Conservation (phyloP, 2,329 filamentous ascomycete species). For the Claviceps fusiformis region DNA sequence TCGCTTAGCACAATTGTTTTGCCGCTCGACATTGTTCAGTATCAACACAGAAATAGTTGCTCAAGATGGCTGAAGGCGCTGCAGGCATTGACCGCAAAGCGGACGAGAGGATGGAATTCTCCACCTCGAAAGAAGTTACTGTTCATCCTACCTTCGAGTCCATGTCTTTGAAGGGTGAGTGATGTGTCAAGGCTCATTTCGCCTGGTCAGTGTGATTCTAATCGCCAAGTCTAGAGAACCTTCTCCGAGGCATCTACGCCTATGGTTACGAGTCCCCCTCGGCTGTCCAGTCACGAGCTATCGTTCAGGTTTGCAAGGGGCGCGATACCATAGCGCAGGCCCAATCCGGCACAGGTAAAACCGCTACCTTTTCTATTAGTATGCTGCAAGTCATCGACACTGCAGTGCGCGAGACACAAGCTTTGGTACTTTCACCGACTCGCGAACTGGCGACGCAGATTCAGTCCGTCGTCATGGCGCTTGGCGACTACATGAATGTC, state of each 20-base stretch:
- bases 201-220: not conserved
- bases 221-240: constrained; percentile 48
- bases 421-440: constrained; percentile 87
- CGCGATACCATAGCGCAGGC: constrained; percentile 97
- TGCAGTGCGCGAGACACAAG: constrained; percentile 82
- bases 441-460: constrained; percentile 97
- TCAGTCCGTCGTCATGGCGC: constrained; percentile 95
- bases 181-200: not conserved
- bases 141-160: constrained; percentile 89
- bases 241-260: constrained; percentile 92
- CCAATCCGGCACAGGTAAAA: constrained; percentile 94
- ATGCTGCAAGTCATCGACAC: constrained; percentile 95
- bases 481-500: constrained; percentile 99
- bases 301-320: constrained; percentile 97
- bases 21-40: not conserved
- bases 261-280: constrained; percentile 98
- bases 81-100: constrained; percentile 73
- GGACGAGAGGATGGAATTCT: constrained; percentile 96
- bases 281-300: constrained; percentile 92
- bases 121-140: constrained; percentile 93
- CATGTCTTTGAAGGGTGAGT: constrained; percentile 76
- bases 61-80: constrained; percentile 71
- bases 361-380: constrained; percentile 89
- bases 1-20: not conserved
- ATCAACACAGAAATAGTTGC: not conserved